Evolutionary conservation across 2,329 filamentous ascomycete species (phyloP).

Genomic region (Aspergillus pseudoglaucus): DNA sequence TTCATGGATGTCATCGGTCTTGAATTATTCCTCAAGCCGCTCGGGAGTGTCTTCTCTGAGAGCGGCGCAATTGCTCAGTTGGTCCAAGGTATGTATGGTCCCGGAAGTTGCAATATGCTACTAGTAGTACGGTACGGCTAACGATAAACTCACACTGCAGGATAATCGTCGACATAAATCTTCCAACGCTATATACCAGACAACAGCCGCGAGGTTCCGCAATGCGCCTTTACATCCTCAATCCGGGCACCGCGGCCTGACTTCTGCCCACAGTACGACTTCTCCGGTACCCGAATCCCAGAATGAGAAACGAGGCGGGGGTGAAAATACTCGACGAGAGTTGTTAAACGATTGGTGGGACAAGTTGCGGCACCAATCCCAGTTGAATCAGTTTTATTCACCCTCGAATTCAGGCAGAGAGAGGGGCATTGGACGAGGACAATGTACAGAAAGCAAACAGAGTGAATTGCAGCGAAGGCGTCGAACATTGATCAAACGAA

Average conservation of each 20-base stretch:
- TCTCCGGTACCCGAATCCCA: neutral
- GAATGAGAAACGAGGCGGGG: neutral
- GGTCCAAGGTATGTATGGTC: slow-evolving; percentile 9
- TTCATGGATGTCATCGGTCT: slow-evolving; percentile 40
- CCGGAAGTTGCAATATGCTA: neutral
- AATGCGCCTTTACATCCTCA: slow-evolving; percentile 5
- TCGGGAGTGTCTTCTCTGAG: slow-evolving; percentile 31
- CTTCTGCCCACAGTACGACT: slow-evolving; percentile 1
- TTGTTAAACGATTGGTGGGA: slow-evolving; percentile 9
- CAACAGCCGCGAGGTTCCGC: neutral
- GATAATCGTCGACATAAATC: neutral
- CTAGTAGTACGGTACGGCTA: neutral
- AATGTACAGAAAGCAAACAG: neutral
- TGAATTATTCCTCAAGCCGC: slow-evolving; percentile 32
- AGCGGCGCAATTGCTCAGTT: slow-evolving; percentile 22
- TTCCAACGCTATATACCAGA: neutral
- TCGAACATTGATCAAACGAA: neutral
- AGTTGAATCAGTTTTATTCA: slow-evolving; percentile 8
- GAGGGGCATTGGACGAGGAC: neutral
- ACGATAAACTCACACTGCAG: neutral
- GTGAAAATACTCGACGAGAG: slow-evolving; percentile 4
- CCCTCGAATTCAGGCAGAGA: neutral
- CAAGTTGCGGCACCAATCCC: slow-evolving; percentile 8
- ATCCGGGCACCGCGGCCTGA: neutral
- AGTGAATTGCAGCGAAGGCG: neutral